Base-by-base conservation (phyloP, 768 basidiomycete species). In the Lentinula detonsa region DNA sequence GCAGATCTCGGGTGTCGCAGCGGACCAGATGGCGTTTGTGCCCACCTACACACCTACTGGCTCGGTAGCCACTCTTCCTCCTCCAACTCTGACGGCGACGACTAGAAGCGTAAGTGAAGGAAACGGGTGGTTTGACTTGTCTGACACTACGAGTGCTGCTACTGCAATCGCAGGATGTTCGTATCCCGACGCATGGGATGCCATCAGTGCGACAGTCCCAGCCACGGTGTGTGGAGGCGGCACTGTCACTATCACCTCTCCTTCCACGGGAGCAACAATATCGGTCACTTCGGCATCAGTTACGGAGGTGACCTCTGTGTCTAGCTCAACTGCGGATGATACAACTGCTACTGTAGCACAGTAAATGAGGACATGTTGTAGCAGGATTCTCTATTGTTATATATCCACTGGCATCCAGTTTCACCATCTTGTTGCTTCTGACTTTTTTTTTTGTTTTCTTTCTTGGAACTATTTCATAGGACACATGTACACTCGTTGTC, bases 1-100 rank as follows among this genome's bases (percentile, higher is more conserved):
- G 11, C 73, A 77, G 15, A 72, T 87, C 57, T 76, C 71, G 18
- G 76, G 76, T 51, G 67, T 76, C 31, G 62, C 63, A 4, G 67
- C 67, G 11, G 71, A 68, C 1, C 67, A 71, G 31, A 76, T 76
- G 62, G 69, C 71, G 9, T 59, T 72, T 37, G 67, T 87, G 8
- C 85, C 85, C n/a, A 81, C 82, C 52, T 87, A 87, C 67, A 85
- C 85, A 3, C 75, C 76, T 23, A 86, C 85, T 10, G 81, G 79
- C 31, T 69, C 79, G 4, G 73, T 83, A 54, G 73, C 78, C 60
- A 85, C 84, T 4, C 76, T 88, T 23, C 76, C 83, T 21, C 77
- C 75, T 18, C 77, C 82, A 10, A 80, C 23, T 69, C 74, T 37
- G 86, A 88, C 54, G 68, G 67, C 40, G 88, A 88, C 70, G 75